Percentiles rank a stretch among this genome's conserved stretches.
These are phyloP conservation scores for Carex cristatella DNA, from an alignment of 176 grass and related monocot species.

Conservation along the genomic window DNA sequence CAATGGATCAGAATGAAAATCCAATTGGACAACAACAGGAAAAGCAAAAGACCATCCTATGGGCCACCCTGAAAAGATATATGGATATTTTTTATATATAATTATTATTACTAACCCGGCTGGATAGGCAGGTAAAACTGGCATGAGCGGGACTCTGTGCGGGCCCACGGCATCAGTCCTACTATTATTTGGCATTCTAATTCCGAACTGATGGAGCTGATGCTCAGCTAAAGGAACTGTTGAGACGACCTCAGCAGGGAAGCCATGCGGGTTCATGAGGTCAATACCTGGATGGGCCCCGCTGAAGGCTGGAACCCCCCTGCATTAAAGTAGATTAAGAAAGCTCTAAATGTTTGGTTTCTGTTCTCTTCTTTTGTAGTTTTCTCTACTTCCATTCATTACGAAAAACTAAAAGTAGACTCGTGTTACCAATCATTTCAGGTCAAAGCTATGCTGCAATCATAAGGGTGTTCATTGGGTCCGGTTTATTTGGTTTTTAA, in stretches of 20 bases:
- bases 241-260: slow-evolving; percentile 18
- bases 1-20: not conserved
- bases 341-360: not conserved
- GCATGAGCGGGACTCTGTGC: slow-evolving; percentile 2
- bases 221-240: slow-evolving; percentile 22
- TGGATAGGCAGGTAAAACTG: slow-evolving; percentile 13
- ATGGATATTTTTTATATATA: not conserved
- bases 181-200: slow-evolving; percentile 18
- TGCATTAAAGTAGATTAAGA: not conserved
- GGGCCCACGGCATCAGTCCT: not conserved
- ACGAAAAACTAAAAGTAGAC: not conserved
- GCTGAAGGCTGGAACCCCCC: slow-evolving; percentile 1
- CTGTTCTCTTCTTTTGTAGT: not conserved
- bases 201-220: slow-evolving; percentile 6
- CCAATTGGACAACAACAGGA: not conserved
- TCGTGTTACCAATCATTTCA: not conserved
- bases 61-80: not conserved
- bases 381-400: not conserved
- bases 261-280: slow-evolving; percentile 8
- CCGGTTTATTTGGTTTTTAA: no score
- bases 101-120: slow-evolving; percentile 1
- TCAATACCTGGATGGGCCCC: slow-evolving; percentile 15
- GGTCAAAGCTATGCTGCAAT: not conserved
- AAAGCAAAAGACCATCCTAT: not conserved
- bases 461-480: not conserved